Base-by-base conservation (phyloP, 495 filamentous ascomycete species). In the Aspergillus sparsus region DNA sequence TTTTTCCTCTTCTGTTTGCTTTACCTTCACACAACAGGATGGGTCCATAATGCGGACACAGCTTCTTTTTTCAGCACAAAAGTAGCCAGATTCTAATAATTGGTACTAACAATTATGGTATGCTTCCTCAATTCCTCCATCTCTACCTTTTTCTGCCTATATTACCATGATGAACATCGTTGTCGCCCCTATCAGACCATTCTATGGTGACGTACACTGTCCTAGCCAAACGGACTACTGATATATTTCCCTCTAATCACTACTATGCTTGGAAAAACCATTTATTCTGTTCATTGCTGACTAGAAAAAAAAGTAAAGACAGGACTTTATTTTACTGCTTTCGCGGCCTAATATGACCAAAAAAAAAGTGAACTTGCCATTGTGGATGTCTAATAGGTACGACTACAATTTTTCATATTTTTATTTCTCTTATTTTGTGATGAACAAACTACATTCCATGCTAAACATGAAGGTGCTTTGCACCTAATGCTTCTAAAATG, bases 131-230 rank as follows among this genome's bases (percentile, higher is more conserved):
- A 27, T 59, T 54, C 51, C 58, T 46, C n/a, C 60, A n/a, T 36
- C 51, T 55, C 62, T 58, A 42, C 34, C 7, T 50, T 41, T 50
- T 55, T 63, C 31, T 33, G 60, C 62, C 62, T 52, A 8, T 42
- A 54, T 66, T 78, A 74, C 72, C 69, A 86, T 91, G 90, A 94
- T 93, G 90, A 94, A 80, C 79, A 74, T 80, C 78, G 80, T 84
- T 94, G 90, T 93, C 90, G 90, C 90, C 90, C 90, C 90, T 90
- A 92, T 92, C 90, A 85, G 84, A 93, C 87, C 77, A 80, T 72
- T 76, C 72, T 68, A 74, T 95, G 91, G 89, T 93, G 91, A 94
- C 83, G 76, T 87, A 91, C 89, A 74, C 88, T 85, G 88, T 92
- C 90, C 80, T 83, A 76, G 87, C 91, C 91, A 93, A 95, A 95